Conservation (phyloP, 176 grass and related monocot genomes). For the Triticum monococcum region DNA sequence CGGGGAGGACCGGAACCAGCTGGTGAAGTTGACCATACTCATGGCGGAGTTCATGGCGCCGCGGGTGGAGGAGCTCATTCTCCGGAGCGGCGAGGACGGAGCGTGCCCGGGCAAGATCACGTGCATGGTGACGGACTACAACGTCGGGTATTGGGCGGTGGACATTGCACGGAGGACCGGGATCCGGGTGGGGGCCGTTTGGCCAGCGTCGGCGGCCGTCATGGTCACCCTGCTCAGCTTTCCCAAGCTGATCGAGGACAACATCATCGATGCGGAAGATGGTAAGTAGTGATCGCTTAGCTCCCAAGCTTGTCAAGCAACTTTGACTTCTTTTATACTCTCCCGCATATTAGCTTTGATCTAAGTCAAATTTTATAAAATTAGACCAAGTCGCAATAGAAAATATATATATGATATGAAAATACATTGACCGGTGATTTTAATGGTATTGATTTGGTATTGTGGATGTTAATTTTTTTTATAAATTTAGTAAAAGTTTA, state of each 20-base stretch:
- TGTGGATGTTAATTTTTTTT: no score
- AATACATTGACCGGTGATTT: no score
- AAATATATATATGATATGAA: no score
- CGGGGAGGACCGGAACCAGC: constrained; percentile 37
- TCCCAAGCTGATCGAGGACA: constrained; percentile 33
- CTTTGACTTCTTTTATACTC: background rate
- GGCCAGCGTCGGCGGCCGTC: constrained; percentile 21
- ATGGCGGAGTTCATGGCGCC: constrained; percentile 36
- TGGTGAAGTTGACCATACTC: constrained; percentile 11
- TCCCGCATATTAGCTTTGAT: no score
- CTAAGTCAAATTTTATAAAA: no score
- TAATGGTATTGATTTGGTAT: no score
- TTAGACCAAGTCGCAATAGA: no score
- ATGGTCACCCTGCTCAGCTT: constrained; percentile 22
- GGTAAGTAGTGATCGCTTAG: background rate
- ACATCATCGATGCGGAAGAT: constrained; percentile 36
- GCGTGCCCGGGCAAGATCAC: constrained; percentile 19
- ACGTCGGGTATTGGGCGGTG: constrained; percentile 38
- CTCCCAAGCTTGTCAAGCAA: no score
- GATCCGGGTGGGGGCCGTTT: constrained; percentile 9
- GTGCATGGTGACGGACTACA: constrained; percentile 39
- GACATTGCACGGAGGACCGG: constrained; percentile 17
- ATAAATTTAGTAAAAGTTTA: no score
- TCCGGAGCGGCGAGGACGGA: background rate
- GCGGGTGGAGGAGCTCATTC: constrained; percentile 37